Evolutionary conservation across 2,329 filamentous ascomycete genomes (phyloP), one percentile per base, ranked within the genome.

Genomic region (Dothistroma septosporum): DNA sequence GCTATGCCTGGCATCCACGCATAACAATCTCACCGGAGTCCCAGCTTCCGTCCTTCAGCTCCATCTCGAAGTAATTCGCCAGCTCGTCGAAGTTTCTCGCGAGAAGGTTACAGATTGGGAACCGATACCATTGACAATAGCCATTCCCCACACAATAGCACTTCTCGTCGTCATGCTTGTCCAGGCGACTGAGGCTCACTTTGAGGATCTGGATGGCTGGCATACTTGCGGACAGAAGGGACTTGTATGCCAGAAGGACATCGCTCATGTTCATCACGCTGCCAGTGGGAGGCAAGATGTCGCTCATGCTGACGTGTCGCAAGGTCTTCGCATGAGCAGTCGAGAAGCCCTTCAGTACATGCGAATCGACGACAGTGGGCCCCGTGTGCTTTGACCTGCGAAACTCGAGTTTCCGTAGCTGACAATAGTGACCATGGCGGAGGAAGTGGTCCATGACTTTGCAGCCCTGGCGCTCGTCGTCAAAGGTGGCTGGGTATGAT

Each of bases 401-500:
- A 9, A 49, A 2, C 6, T 11, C 16, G 10, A 44, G 37, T 6
- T 24, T 53, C 24, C 50, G 50, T 8, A 53, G 28, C 9, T 33
- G 9, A 4, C 5, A 28, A 35, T n/a, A 53, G 24, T 53, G 12
- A 10, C 50, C 50, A n/a, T 16, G 10, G 1, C 19, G 12, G 9
- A 53, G 50, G 28, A 53, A 53, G n/a, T 53, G 50, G 24, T 35
- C 50, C 24, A 53, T n/a, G 24, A 53, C 32, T 21, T 53, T 53
- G 50, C 28, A 32, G 31, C 28, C 50, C 6, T 32, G 19, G 44
- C 21, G 9, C 5, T 47, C 44, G 21, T 47, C 44, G 44, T 47
- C 21, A 47, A 47, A 47, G 22, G 14, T 22, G 47, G 21, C 21
- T 24, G 24, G 24, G 9, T 53, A 11, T 7, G 5, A 44, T n/a